These are phyloP conservation scores for Aspergillus melleus DNA, from an alignment of 2,329 filamentous ascomycete species.

Conservation along the genomic window DNA sequence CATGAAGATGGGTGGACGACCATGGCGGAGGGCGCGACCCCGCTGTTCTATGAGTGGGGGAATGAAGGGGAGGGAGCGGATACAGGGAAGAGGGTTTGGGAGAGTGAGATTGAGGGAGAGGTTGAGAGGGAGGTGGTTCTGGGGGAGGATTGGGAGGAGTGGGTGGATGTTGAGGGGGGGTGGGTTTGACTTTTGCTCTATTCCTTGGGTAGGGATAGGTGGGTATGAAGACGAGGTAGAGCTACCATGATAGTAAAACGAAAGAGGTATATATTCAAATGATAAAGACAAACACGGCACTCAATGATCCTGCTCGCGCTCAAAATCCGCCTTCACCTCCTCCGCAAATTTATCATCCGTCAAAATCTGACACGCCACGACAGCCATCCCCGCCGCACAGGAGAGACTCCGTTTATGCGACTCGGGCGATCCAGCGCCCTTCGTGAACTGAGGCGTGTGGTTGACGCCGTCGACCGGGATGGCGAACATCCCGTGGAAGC, in stretches of 20 bases:
- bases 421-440: conserved; percentile 50
- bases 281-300: no score
- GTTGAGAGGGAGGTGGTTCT: no score
- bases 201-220: no score
- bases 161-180: no score
- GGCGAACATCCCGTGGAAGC: conserved; percentile 42
- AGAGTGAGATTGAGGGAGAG: neutral
- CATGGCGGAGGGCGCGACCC: conserved; percentile 31
- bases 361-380: conserved; percentile 30
- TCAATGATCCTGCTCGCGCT: neutral
- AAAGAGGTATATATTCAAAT: no score
- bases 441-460: conserved; percentile 56
- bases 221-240: no score
- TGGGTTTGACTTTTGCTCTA: no score
- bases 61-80: conserved; percentile 29
- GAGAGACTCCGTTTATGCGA: conserved; percentile 47
- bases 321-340: conserved; percentile 26
- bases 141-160: no score
- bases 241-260: no score
- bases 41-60: conserved; percentile 30
- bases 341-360: conserved; percentile 30
- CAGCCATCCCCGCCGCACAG: conserved; percentile 33
- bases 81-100: conserved; percentile 27
- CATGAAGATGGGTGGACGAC: conserved; percentile 35
- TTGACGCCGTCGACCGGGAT: conserved; percentile 50